Percentiles rank a stretch among this genome's conserved stretches.
phyloP scores from a whole-genome alignment of 78 protist species.

The Diacronema lutheri region DNA sequence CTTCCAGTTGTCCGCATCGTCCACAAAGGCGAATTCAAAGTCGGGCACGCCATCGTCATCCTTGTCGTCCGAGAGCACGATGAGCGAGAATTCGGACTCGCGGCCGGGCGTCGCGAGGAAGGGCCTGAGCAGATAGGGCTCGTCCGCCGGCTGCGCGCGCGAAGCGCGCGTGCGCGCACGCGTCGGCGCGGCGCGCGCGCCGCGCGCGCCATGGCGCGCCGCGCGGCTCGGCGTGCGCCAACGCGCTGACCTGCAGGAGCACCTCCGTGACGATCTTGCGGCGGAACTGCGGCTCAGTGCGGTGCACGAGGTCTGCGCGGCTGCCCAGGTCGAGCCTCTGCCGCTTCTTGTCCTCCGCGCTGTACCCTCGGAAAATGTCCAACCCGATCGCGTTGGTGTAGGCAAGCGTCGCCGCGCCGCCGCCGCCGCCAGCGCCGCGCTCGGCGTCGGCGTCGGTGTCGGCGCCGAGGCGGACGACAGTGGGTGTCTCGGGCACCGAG shows the following conservation, averaged over 20 bases:
- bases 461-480: no score
- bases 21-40: neutral
- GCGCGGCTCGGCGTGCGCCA: no score
- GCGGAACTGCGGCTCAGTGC: neutral
- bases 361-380: neutral
- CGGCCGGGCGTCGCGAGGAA: neutral
- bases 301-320: neutral
- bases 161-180: no score
- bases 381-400: neutral
- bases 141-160: neutral
- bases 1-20: no score
- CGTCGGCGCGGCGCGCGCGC: no score
- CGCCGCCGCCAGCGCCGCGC: neutral
- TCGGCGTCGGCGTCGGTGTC: neutral
- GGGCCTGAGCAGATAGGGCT: neutral
- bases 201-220: no score
- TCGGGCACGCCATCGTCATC: conserved; percentile 13
- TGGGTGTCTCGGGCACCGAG: neutral
- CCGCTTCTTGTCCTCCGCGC: neutral
- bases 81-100: neutral
- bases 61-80: neutral
- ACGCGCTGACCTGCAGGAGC: no score
- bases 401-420: no score
- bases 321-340: neutral
- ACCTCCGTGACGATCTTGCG: neutral